Conservation (phyloP, 1,284 basidiomycete species). For the Mycosarcoma mackinlayi region DNA sequence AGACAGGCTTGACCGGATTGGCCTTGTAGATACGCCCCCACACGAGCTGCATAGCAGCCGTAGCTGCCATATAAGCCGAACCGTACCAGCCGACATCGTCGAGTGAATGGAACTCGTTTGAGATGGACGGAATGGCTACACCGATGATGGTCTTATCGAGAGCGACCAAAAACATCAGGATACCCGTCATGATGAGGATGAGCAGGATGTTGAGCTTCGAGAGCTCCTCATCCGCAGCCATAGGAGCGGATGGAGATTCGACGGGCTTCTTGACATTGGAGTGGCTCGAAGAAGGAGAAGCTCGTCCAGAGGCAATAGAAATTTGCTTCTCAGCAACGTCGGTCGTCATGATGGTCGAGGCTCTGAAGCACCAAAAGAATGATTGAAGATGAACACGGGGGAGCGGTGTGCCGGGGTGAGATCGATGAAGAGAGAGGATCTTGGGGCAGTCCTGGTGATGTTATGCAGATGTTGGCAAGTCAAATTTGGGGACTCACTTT, state of each 20-base stretch:
- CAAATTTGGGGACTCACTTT: too few species aligned
- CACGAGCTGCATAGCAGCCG: constrained; percentile 48
- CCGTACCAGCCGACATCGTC: constrained; percentile 71
- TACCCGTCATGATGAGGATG: constrained; percentile 16
- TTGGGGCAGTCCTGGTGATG: too few species aligned
- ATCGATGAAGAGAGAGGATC: too few species aligned
- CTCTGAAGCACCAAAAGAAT: too few species aligned
- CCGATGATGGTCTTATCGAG: constrained; percentile 34
- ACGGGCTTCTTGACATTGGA: background rate
- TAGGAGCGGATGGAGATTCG: background rate
- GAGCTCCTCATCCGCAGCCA: constrained; percentile 1
- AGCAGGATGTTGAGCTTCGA: constrained; percentile 7
- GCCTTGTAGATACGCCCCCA: constrained; percentile 57
- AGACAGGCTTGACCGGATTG: constrained; percentile 70
- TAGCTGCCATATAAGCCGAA: constrained; percentile 70
- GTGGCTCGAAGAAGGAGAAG: background rate
- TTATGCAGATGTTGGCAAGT: too few species aligned
- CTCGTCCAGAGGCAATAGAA: background rate
- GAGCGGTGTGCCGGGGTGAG: too few species aligned
- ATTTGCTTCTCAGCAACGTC: too few species aligned
- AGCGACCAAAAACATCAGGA: constrained; percentile 26
- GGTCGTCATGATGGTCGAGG: background rate
- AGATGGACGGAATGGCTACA: constrained; percentile 60
- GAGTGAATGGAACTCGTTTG: constrained; percentile 71
- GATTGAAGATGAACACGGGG: too few species aligned